Conservation (phyloP, 2,329 filamentous ascomycete genomes). For the Zymoseptoria passerinii region DNA sequence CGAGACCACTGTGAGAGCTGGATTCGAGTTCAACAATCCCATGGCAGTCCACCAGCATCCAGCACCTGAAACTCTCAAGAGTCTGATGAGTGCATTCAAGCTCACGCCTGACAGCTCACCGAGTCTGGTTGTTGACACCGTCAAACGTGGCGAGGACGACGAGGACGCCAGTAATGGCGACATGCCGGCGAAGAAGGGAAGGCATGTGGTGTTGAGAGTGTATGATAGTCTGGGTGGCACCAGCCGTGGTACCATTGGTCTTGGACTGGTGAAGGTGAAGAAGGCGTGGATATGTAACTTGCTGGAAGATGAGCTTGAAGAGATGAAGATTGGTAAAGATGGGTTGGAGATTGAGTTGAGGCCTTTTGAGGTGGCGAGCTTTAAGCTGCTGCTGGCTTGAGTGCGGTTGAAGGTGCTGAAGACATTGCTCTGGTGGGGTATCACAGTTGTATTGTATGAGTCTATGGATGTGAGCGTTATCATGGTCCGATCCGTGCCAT, state of each 20-base stretch:
- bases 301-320: conserved; percentile 76
- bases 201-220: conserved; percentile 72
- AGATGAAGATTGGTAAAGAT: conserved; percentile 44
- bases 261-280: conserved; percentile 59
- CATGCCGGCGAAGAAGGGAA: conserved; percentile 52
- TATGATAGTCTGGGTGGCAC: conserved; percentile 85
- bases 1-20: conserved; percentile 67
- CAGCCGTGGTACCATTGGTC: conserved; percentile 61
- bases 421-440: background rate
- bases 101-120: conserved; percentile 38
- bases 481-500: background rate
- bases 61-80: conserved; percentile 19
- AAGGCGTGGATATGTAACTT: conserved; percentile 76
- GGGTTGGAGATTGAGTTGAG: conserved; percentile 33
- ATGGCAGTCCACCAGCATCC: conserved; percentile 47
- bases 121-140: conserved; percentile 68
- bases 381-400: conserved; percentile 27
- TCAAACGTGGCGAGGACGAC: conserved; percentile 71
- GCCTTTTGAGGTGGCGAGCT: conserved; percentile 34
- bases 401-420: background rate
- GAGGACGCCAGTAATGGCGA: conserved; percentile 45
- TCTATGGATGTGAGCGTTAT: background rate
- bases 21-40: conserved; percentile 84
- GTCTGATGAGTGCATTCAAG: conserved; percentile 50
- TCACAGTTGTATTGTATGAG: background rate